Evolutionary conservation across 2,329 filamentous ascomycete species (phyloP), one percentile per base, ranked within the genome.

Genomic region (Aspergillus proliferans): DNA sequence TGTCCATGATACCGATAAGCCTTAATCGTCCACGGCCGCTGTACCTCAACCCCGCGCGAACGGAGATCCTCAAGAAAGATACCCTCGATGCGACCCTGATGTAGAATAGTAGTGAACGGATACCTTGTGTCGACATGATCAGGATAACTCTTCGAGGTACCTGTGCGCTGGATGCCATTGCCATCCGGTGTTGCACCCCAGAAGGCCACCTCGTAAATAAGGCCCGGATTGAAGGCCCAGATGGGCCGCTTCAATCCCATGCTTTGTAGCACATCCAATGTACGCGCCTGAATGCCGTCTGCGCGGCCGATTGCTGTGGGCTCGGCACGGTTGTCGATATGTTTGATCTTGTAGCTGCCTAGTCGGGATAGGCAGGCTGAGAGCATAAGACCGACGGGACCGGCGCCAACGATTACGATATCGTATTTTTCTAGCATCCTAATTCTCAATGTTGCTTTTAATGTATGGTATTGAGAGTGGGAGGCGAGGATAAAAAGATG

Each of bases 141-240:
- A 5, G 47, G 47, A 22, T 44, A 48, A 15, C 40, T 48, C 14
- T 36, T 34, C 7, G 21, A 19, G 18, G 26, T 48, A 12, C 39
- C n/a, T 7, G 47, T 48, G 3, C 47, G 41, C 14, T 43, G 22
- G 22, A 48, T 48, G 34, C 46, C 38, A 18, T 24, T 24, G 4
- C 19, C 39, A 43, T 48, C 46, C n/a, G 19, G 14, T 6, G 19
- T 43, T 8, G 46, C 21, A 15, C 24, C 39, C 46, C 46, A 48
- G 39, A 48, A 48, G 21, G 46, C 46, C 28, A 48, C 46, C 34
- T 48, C 46, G 26, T 43, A 48, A 3, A 48, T 30, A 8, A 26
- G 38, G 7, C 46, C 46, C 9, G 46, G 46, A 12, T 48, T 43
- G 33, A 30, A 48, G 10, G 46, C 46, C 46, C 22, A 26, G 38